These are phyloP conservation scores for Alternaria burnsii DNA, from an alignment of 2,329 filamentous ascomycete genomes.

Conservation along the genomic window DNA sequence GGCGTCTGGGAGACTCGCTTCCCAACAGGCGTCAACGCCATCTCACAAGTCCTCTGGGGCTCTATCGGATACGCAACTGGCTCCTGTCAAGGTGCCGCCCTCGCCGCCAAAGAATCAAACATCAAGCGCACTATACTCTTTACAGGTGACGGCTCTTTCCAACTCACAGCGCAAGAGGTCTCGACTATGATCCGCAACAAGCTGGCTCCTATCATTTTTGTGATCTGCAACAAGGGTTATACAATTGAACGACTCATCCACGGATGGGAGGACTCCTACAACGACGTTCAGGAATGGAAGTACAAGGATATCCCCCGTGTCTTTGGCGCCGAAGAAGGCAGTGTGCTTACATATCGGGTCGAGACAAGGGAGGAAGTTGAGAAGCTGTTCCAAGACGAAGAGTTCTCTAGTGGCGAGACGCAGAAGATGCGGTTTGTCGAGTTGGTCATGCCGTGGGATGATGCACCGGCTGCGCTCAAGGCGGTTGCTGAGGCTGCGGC, in stretches of 20 bases:
- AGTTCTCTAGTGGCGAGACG: conserved; percentile 61
- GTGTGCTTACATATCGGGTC: conserved; percentile 70
- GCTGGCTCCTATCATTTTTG: conserved; percentile 81
- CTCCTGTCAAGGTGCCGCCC: conserved; percentile 72
- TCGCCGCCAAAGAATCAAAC: conserved; percentile 74
- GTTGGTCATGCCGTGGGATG: conserved; percentile 79
- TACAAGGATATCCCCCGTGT: conserved; percentile 72
- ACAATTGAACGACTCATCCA: conserved; percentile 91
- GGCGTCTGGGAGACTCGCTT: conserved; percentile 88
- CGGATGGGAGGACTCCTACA: conserved; percentile 80
- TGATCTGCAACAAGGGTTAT: conserved; percentile 88
- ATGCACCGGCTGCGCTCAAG: conserved; percentile 75
- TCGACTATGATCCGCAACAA: conserved; percentile 82
- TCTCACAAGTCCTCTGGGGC: conserved; percentile 80
- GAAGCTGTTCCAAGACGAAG: conserved; percentile 68
- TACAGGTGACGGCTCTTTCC: conserved; percentile 88
- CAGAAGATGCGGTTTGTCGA: conserved; percentile 76
- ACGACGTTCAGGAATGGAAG: conserved; percentile 80
- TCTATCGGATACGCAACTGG: conserved; percentile 72
- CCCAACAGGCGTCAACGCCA: conserved; percentile 76
- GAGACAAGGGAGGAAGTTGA: conserved; percentile 75
- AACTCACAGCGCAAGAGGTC: conserved; percentile 84
- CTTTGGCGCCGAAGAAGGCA: conserved; percentile 69
- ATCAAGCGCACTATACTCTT: conserved; percentile 77
- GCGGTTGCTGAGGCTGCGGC: conserved; percentile 76